A percentile compares a stretch with the other conserved stretches of the same genome.
Evolutionary conservation across 2,329 filamentous ascomycete species (phyloP).

Genomic region (Penicillium sp.): DNA sequence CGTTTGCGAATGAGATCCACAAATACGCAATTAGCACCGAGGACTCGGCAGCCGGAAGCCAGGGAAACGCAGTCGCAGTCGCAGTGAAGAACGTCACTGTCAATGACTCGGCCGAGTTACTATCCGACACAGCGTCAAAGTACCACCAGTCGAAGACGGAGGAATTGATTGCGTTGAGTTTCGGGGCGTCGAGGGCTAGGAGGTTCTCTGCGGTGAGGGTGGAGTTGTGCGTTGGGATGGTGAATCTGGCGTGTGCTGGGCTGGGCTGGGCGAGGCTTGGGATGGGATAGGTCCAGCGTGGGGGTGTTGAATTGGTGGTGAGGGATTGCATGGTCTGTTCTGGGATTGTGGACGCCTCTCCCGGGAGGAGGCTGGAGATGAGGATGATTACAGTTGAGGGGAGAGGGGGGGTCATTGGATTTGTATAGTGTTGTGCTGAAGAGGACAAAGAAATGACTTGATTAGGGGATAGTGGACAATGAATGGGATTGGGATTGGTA

Average conservation of each 20-base stretch:
- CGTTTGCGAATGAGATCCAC: constrained; percentile 32
- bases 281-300: constrained; percentile 10
- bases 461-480: background rate
- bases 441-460: background rate
- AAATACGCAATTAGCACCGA: constrained; percentile 29
- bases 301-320: background rate
- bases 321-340: background rate
- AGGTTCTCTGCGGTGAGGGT: constrained; percentile 5
- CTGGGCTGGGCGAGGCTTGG: constrained; percentile 14
- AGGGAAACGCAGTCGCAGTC: constrained; percentile 40
- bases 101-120: constrained; percentile 29
- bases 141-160: constrained; percentile 46
- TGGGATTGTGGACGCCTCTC: background rate
- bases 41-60: constrained; percentile 18
- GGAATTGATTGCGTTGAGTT: constrained; percentile 29
- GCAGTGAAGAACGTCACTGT: constrained; percentile 38
- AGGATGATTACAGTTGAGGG: background rate
- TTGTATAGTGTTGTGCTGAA: background rate
- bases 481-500: background rate
- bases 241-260: constrained; percentile 9
- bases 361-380: background rate
- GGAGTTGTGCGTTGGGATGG: constrained; percentile 10
- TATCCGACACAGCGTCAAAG: constrained; percentile 40
- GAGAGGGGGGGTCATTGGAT: background rate
- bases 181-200: constrained; percentile 30